A percentile compares a stretch with the other conserved stretches of the same genome.
These are phyloP conservation scores for Malus domestica DNA, from an alignment of 306 rosid genomes.

Conservation along the genomic window ASM211411v1 NC_041802.1:32285001-32285500, in stretches of 20 bases:
- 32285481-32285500: neutral
- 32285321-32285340: neutral
- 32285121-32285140: conserved; percentile 35
- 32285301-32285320: neutral
- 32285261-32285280: neutral
- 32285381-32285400: conserved; percentile 31
- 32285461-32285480: conserved; percentile 26
- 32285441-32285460: conserved; percentile 21
- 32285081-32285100: conserved; percentile 34
- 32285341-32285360: conserved; percentile 27
- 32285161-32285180: conserved; percentile 18
- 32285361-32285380: conserved; percentile 33
- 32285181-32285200: conserved; percentile 16
- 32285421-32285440: conserved; percentile 25
- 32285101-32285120: conserved; percentile 36
- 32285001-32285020: neutral
- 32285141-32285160: conserved; percentile 28
- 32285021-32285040: neutral
- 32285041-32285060: conserved; percentile 46
- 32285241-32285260: conserved; percentile 16
- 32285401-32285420: conserved; percentile 32
- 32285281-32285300: neutral
- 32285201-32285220: conserved; percentile 27
- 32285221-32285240: conserved; percentile 27
- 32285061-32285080: conserved; percentile 36